Conservation (phyloP, 257 asterid genomes). For the Scutellaria baicalensis region DNA sequence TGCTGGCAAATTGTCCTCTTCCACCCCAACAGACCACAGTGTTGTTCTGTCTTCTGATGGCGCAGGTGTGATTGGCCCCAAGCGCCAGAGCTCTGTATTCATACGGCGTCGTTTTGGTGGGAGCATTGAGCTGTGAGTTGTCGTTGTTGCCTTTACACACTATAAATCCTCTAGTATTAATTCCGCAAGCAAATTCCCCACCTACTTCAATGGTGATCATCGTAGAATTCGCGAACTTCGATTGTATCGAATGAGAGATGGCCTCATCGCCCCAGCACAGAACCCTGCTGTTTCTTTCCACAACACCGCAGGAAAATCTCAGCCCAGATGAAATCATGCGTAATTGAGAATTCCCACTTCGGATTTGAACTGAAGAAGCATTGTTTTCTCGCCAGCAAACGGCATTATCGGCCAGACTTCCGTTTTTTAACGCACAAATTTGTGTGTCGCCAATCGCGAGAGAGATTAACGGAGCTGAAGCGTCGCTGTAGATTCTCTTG, state of each 20-base stretch:
- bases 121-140: slow-evolving; percentile 48
- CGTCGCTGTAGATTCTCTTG: slow-evolving; percentile 45
- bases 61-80: slow-evolving; percentile 66
- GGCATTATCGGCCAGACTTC: slow-evolving; percentile 14
- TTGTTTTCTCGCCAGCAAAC: slow-evolving; percentile 64
- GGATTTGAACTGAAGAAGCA: slow-evolving; percentile 2
- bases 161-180: slow-evolving; percentile 33
- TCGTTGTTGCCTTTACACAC: slow-evolving; percentile 58
- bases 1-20: slow-evolving; percentile 24
- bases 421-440: slow-evolving; percentile 48
- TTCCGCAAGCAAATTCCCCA: slow-evolving; percentile 64
- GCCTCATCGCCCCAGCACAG: slow-evolving; percentile 54
- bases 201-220: slow-evolving; percentile 59
- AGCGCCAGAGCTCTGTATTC: slow-evolving; percentile 48
- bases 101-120: slow-evolving; percentile 21
- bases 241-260: slow-evolving; percentile 33
- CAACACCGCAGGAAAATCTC: slow-evolving; percentile 63
- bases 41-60: slow-evolving; percentile 37
- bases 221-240: slow-evolving; percentile 30
- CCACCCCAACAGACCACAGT: slow-evolving; percentile 88
- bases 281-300: slow-evolving; percentile 26
- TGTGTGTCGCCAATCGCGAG: slow-evolving; percentile 56
- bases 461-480: slow-evolving; percentile 29
- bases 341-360: slow-evolving; percentile 20
- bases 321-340: slow-evolving; percentile 52